Base-by-base conservation (phyloP, 2,329 filamentous ascomycete species). In the Aspergillus costaricaensis region DNA sequence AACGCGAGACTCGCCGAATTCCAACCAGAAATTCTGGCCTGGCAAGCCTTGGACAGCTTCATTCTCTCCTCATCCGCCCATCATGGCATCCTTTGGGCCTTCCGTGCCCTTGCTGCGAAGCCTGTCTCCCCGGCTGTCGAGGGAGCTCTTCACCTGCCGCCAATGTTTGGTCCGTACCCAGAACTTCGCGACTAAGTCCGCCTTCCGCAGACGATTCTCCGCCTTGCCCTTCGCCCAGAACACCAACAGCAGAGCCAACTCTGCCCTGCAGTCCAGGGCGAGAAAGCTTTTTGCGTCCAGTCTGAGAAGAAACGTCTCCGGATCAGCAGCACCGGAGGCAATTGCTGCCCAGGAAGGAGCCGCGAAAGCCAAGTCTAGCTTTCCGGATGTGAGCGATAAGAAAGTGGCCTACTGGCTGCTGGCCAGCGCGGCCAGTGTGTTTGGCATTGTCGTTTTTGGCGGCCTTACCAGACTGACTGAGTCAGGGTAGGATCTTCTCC, bases 381-480 rank as follows among this genome's bases (percentile, higher is more conserved):
- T 84, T 68, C 84, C 85, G 17, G 76, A 90, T 68, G 85, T 85
- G 9, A 92, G 85, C 66, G 86, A 88, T 60, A 95, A 91, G 77
- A 80, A 82, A 9, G 93, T 96, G 48, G 95, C 88, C 61, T 94
- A 94, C 80, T 99, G 93, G 93, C 85, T 99, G 49, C 80, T 99
- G 58, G 94, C 88, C 50, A 97, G 93, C 68, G 93, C 95, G 1
- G 90, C 86, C 47, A 96, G 92, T 74, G 95, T 98, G 55, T 99
- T 98, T 78, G 95, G 95, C 62, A 96, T 99, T 70, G 93, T 99
- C 55, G 86, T 99, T 48, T 96, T 96, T 76, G 95, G 95, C 60
- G 95, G 95, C 5, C 82, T 99, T 68, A 99, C 95, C 30, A 85
- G 95, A 61, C 83, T 99, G 68, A 99, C 95, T 4, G 95, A 99